Evolutionary conservation across 352 stramenopile species (phyloP).

Genomic region (Pythium sp.): DNA sequence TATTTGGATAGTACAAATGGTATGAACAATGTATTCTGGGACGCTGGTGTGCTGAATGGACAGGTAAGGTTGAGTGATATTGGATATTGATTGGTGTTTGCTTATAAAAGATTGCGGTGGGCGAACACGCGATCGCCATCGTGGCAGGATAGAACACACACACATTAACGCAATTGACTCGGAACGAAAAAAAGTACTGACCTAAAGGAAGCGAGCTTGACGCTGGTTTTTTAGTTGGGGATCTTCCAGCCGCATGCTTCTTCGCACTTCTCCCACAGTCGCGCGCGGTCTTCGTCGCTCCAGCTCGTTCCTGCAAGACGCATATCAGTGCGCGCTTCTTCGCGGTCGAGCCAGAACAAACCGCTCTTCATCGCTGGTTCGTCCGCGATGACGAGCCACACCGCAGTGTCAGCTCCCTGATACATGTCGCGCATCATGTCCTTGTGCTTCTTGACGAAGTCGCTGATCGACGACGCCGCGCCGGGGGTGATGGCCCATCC

Average conservation of each 20-base stretch:
- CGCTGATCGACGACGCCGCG: constrained; percentile 31
- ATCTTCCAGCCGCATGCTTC: constrained; percentile 28
- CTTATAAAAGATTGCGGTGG: not conserved
- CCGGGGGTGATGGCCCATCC: constrained; percentile 46
- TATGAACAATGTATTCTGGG: not conserved
- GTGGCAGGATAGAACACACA: not conserved
- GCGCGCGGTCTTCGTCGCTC: constrained; percentile 36
- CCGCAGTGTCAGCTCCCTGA: constrained; percentile 42
- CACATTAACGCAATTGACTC: not conserved
- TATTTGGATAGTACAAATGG: not conserved
- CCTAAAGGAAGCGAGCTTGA: not conserved
- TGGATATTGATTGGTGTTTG: not conserved
- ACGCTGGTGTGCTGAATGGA: no score
- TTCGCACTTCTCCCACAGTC: constrained; percentile 37
- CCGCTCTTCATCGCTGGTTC: constrained; percentile 33
- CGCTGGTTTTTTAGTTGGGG: not conserved
- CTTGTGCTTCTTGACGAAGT: constrained; percentile 36
- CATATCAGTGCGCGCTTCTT: constrained; percentile 40
- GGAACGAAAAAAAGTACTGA: not conserved
- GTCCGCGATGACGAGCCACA: constrained; percentile 49
- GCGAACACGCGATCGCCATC: not conserved
- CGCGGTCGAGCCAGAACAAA: constrained; percentile 46
- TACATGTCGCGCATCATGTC: constrained; percentile 45
- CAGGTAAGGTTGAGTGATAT: no score
- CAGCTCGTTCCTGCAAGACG: constrained; percentile 36